A percentile compares a stretch with the other conserved stretches of the same genome.
These are phyloP conservation scores for Aspergillus caelatus DNA, from an alignment of 2,329 filamentous ascomycete genomes.

Conservation along the genomic window DNA sequence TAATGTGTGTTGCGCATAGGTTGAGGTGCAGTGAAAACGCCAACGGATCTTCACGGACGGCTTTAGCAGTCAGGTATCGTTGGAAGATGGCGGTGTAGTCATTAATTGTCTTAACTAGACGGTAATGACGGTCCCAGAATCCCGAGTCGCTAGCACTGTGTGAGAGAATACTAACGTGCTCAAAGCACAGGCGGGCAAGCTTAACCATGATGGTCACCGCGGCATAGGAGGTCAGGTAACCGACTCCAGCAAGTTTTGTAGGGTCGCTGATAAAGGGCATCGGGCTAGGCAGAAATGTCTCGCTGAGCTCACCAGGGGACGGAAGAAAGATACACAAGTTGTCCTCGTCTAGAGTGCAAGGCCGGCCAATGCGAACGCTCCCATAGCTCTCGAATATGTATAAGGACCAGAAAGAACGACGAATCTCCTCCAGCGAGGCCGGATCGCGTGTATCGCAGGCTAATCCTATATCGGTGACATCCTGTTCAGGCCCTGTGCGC, in stretches of 20 bases:
- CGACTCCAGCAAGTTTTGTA: neutral
- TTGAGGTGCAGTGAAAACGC: neutral
- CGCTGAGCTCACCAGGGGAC: neutral
- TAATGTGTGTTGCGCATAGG: neutral
- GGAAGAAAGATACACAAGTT: neutral
- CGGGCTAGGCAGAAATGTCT: neutral
- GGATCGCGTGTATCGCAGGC: too few relatives aligned
- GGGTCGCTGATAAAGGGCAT: neutral
- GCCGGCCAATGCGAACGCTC: neutral
- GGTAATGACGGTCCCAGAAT: neutral
- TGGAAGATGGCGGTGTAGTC: neutral
- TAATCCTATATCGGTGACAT: neutral
- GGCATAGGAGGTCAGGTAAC: too few relatives aligned
- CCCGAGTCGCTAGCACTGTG: neutral
- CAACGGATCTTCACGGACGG: neutral
- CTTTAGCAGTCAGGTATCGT: neutral
- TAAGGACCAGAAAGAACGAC: neutral
- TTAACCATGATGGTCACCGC: neutral
- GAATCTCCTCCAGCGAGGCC: too few relatives aligned
- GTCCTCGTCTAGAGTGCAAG: neutral
- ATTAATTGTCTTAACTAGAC: neutral
- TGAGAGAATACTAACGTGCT: neutral
- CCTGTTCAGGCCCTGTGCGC: neutral
- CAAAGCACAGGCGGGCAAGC: neutral
- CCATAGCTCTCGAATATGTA: neutral